These are phyloP conservation scores for Candida verbasci DNA, from an alignment of 805 yeast species.

Conservation along the genomic window DNA sequence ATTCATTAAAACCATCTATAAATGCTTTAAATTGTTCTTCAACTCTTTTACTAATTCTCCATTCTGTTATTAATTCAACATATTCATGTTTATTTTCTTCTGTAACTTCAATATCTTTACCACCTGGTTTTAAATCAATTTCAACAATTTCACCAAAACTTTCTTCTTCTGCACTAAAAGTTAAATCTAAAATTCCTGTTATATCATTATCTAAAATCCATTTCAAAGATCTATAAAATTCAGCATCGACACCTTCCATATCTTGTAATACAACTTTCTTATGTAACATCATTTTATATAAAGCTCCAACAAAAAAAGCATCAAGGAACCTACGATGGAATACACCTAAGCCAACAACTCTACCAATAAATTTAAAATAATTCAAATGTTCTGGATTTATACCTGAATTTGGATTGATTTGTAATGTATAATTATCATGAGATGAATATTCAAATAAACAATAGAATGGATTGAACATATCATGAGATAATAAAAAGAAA, in stretches of 20 bases:
- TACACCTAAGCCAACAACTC: slow-evolving; percentile 96
- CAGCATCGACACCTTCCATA: slow-evolving; percentile 98
- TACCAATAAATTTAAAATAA: slow-evolving; percentile 96
- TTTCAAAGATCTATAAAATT: slow-evolving; percentile 87
- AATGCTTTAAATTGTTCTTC: slow-evolving; percentile 96
- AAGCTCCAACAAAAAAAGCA: slow-evolving; percentile 97
- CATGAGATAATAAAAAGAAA: slow-evolving; percentile 93
- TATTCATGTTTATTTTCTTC: slow-evolving; percentile 94
- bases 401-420: slow-evolving; percentile 95
- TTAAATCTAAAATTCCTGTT: slow-evolving; percentile 72
- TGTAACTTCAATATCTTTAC: slow-evolving; percentile 84
- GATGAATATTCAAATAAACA: slow-evolving; percentile 97
- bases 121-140: slow-evolving; percentile 86
- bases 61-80: slow-evolving; percentile 90
- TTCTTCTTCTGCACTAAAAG: slow-evolving; percentile 88
- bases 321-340: slow-evolving; percentile 97
- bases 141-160: slow-evolving; percentile 90
- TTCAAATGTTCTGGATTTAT: slow-evolving; percentile 97
- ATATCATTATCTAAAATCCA: slow-evolving; percentile 97
- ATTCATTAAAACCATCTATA: slow-evolving; percentile 94
- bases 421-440: slow-evolving; percentile 95
- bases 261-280: slow-evolving; percentile 94
- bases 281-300: slow-evolving; percentile 94
- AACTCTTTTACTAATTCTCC: slow-evolving; percentile 91
- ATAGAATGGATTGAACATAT: slow-evolving; percentile 97